A percentile compares a stretch with the other conserved stretches of the same genome.
These are phyloP conservation scores for Cystobasidium ongulense DNA, from an alignment of 768 basidiomycete genomes.

Conservation along the genomic window DNA sequence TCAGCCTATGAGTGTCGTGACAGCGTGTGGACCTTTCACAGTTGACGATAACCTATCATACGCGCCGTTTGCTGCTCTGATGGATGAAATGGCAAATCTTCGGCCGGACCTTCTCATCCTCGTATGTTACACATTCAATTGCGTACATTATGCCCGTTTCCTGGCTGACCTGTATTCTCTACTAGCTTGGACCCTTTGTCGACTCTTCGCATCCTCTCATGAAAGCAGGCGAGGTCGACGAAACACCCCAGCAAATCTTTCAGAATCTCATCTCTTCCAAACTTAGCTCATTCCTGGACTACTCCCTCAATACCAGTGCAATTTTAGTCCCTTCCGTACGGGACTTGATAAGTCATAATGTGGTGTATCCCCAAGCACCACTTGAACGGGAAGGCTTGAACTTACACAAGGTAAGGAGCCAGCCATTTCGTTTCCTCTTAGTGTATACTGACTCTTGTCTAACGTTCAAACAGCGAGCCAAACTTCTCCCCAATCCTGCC, in stretches of 20 bases:
- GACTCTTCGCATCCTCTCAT: conserved; percentile 67
- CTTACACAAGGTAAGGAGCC: conserved; percentile 45
- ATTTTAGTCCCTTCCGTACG: conserved; percentile 72
- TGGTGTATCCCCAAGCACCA: conserved; percentile 70
- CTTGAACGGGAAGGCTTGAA: conserved; percentile 45
- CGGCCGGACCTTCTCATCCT: conserved; percentile 72
- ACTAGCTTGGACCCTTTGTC: conserved; percentile 82
- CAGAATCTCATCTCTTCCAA: conserved; percentile 55
- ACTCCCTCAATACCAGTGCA: conserved; percentile 62
- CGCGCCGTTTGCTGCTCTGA: conserved; percentile 59
- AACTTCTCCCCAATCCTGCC: conserved; percentile 80
- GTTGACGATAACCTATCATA: conserved; percentile 66
- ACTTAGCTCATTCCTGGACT: conserved; percentile 55
- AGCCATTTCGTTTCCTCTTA: neutral
- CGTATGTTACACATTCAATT: conserved; percentile 52
- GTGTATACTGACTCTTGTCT: neutral
- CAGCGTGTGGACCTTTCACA: conserved; percentile 82
- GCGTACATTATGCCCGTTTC: too few species aligned
- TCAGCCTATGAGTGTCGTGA: conserved; percentile 56
- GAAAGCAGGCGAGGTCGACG: conserved; percentile 63
- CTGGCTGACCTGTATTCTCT: conserved; percentile 31
- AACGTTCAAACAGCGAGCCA: conserved; percentile 55
- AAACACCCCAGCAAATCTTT: conserved; percentile 62
- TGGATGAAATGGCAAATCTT: conserved; percentile 55
- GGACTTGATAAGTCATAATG: conserved; percentile 69